These are phyloP conservation scores for Peribolospora baueri DNA, from an alignment of 768 basidiomycete species.

Conservation along the genomic window DNA sequence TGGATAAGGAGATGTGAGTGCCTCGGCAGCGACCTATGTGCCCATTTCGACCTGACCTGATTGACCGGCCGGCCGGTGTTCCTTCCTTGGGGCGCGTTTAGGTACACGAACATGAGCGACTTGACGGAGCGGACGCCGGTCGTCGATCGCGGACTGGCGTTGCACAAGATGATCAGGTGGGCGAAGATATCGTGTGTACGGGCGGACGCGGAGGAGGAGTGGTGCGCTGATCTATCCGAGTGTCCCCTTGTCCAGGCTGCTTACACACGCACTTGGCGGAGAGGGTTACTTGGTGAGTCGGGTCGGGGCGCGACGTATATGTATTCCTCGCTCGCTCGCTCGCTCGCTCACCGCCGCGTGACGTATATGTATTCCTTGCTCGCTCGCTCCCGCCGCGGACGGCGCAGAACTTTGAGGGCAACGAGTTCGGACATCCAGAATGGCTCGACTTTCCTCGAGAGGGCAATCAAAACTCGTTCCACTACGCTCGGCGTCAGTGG, in stretches of 20 bases:
- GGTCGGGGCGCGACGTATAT: too few species aligned
- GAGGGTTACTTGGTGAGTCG: constrained; percentile 51
- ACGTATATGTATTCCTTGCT: too few species aligned
- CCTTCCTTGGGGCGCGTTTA: not conserved
- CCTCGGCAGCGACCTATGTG: constrained; percentile 5
- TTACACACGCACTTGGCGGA: constrained; percentile 79
- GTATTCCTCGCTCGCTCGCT: too few species aligned
- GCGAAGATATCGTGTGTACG: not conserved
- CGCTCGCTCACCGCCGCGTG: too few species aligned
- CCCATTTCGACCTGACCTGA: not conserved
- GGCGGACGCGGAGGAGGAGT: too few species aligned
- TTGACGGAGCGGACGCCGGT: constrained; percentile 53
- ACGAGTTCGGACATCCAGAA: constrained; percentile 94
- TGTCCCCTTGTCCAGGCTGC: constrained; percentile 29
- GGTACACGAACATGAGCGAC: constrained; percentile 75
- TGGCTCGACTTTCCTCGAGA: constrained; percentile 99
- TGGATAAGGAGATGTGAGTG: constrained; percentile 99
- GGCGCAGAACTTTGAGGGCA: constrained; percentile 43
- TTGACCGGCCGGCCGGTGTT: not conserved
- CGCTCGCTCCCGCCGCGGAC: too few species aligned
- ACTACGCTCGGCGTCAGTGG: constrained; percentile 91
- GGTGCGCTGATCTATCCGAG: too few species aligned
- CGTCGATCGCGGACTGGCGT: constrained; percentile 63
- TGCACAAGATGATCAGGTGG: constrained; percentile 96
- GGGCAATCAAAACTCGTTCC: constrained; percentile 87